Conservation (phyloP, 108 stramenopile species). For the Schizochytrium sp. region DNA sequence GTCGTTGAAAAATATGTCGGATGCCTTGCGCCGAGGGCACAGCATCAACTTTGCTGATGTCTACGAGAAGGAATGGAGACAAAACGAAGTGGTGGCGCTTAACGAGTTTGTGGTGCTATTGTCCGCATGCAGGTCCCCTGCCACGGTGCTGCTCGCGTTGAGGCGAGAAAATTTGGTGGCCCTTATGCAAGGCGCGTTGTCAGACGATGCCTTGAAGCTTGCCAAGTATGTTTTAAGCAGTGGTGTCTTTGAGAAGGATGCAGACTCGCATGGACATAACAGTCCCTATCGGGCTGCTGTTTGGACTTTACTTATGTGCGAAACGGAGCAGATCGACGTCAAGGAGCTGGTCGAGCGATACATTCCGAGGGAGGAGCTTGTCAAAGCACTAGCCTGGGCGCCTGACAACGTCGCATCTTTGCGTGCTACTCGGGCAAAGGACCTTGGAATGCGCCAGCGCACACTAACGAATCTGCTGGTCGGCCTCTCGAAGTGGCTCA, state of each 20-base stretch:
- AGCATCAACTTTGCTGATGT: slow-evolving; percentile 13
- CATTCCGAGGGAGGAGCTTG: not conserved
- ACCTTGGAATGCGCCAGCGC: not conserved
- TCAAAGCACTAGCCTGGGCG: not conserved
- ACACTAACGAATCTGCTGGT: not conserved
- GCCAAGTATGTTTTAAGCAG: not conserved
- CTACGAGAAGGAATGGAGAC: slow-evolving; percentile 8
- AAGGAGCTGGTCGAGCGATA: not conserved
- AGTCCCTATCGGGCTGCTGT: slow-evolving; percentile 1
- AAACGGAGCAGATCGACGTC: not conserved
- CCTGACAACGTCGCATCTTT: not conserved
- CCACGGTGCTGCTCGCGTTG: not conserved
- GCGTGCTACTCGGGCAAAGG: not conserved
- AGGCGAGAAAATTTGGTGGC: not conserved
- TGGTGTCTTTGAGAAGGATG: not conserved
- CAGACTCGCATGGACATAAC: not conserved
- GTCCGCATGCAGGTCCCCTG: slow-evolving; percentile 12
- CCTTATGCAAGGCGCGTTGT: not conserved
- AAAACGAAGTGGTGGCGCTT: slow-evolving; percentile 16
- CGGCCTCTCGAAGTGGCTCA: not conserved
- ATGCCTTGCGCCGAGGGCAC: not conserved
- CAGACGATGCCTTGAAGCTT: slow-evolving; percentile 6
- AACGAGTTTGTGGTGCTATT: not conserved
- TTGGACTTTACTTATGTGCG: slow-evolving; percentile 11
- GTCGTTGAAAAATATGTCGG: not conserved